These are phyloP conservation scores for Geranium rotundifolium DNA, from an alignment of 345 rosid species.

Conservation along the genomic window DNA sequence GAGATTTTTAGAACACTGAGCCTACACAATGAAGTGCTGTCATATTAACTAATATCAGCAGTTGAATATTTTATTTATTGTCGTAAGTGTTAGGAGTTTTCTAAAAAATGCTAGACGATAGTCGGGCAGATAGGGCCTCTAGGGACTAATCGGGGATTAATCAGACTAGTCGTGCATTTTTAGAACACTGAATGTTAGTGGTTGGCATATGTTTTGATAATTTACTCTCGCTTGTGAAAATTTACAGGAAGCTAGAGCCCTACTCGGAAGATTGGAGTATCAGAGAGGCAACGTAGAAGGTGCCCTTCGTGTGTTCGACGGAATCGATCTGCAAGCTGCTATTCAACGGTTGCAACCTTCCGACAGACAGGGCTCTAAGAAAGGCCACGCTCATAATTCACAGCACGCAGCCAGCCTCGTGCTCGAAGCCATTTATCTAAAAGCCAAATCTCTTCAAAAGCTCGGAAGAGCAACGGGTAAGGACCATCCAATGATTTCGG, in stretches of 20 bases:
- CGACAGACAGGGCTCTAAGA: conserved; percentile 42
- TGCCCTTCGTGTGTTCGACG: conserved; percentile 86
- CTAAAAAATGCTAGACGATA: too few relatives aligned
- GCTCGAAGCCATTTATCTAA: conserved; percentile 82
- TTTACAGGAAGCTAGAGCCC: conserved; percentile 88
- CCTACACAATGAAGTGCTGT: background rate
- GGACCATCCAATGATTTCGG: background rate
- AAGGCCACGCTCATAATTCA: conserved; percentile 40
- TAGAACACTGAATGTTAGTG: too few relatives aligned
- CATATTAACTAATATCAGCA: too few relatives aligned
- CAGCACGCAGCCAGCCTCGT: conserved; percentile 82
- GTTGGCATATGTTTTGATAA: too few relatives aligned
- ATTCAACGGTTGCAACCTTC: conserved; percentile 59
- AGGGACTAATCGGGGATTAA: too few relatives aligned
- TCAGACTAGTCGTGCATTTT: too few relatives aligned
- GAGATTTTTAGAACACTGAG: too few relatives aligned
- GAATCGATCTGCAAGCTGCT: conserved; percentile 88
- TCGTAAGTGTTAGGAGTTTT: too few relatives aligned
- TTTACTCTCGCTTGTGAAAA: conserved; percentile 6
- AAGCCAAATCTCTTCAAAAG: conserved; percentile 89
- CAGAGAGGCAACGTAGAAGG: conserved; percentile 92
- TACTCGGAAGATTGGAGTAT: conserved; percentile 85
- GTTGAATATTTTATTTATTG: too few relatives aligned
- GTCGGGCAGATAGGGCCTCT: too few relatives aligned
- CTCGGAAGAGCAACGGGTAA: conserved; percentile 69